Base-by-base conservation (phyloP, 2,329 filamentous ascomycete genomes). In the Sclerotinia sclerotiorum region DNA sequence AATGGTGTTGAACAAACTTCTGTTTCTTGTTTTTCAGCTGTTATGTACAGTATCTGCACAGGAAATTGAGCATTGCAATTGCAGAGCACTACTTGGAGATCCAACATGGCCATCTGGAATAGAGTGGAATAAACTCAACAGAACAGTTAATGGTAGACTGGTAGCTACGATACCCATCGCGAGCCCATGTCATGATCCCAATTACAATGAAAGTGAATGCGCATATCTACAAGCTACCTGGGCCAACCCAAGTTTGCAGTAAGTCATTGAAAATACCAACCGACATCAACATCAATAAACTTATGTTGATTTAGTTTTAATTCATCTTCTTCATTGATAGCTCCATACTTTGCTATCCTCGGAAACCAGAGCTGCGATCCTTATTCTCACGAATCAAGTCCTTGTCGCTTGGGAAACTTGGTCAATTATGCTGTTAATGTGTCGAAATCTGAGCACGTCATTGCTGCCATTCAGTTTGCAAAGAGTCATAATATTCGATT, bases 331-430 rank as follows among this genome's bases (percentile, higher is more conserved):
- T 68, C 66, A 17, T 21, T 66, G 24, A 60, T 82, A 79, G 74
- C 75, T 21, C 77, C 79, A 7, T 80, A 73, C 51, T 83, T 83
- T 71, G 79, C 79, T 19, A 52, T 24, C 39, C 60, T 51, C 11
- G 60, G 46, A 51, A 75, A 76, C 35, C 71, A 79, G 39, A 77
- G 78, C 62, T 78, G 77, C 64, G 72, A 75, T 65, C 76, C 77
- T 17, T 77, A 74, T 58, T 73, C 72, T 19, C 7, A 80, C 71
- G 69, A 81, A 78, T 70, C 76, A 74, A 48, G 79, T 5, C 77
- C 74, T 11, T 81, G 81, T 69, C 65, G 73, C 0, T 60, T 81
- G 27, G 81, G 80, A 8, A 79, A 76, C 29, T 81, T 80, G 67
- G 74, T 79, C 19, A 21, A 48, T 13, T 79, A 78, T 68, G 70